Evolutionary conservation across 352 stramenopile species (phyloP).

Genomic region (Plasmopara halstedii): DNA sequence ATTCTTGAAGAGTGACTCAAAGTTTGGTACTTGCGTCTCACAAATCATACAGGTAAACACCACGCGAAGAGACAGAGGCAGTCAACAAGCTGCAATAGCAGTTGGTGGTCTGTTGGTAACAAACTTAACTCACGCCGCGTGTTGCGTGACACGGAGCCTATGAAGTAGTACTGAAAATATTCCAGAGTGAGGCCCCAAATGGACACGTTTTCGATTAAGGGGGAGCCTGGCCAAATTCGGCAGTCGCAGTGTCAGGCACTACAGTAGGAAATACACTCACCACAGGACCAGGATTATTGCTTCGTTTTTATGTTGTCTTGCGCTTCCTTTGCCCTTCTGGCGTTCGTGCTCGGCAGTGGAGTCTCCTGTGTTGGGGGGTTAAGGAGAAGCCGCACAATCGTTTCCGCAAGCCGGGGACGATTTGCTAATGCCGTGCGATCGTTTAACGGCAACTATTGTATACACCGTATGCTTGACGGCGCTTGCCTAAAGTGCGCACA

Average conservation of each 20-base stretch:
- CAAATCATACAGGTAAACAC: constrained; percentile 23
- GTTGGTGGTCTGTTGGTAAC: constrained; percentile 1
- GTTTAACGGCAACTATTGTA: constrained; percentile 2
- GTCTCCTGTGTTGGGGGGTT: constrained; percentile 19
- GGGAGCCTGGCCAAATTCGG: constrained; percentile 20
- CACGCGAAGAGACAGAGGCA: not conserved
- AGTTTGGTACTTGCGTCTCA: constrained; percentile 20
- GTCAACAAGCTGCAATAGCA: constrained; percentile 1
- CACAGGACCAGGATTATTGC: constrained; percentile 18
- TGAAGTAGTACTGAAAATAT: constrained; percentile 29
- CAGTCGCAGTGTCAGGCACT: constrained; percentile 21
- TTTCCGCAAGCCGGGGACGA: constrained; percentile 5
- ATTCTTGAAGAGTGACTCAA: constrained; percentile 32
- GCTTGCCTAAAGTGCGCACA: constrained; percentile 3
- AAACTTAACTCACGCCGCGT: not conserved
- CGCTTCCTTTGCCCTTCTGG: constrained; percentile 30
- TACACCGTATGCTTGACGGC: constrained; percentile 6
- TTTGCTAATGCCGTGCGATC: constrained; percentile 29
- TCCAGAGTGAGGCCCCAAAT: constrained; percentile 29
- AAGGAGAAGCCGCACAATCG: constrained; percentile 32
- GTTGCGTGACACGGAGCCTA: not conserved
- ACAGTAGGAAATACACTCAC: constrained; percentile 3
- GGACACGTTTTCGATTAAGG: constrained; percentile 1
- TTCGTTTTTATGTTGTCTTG: constrained; percentile 25
- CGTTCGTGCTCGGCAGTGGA: constrained; percentile 22